These are phyloP conservation scores for Globisporangium takayamanum DNA, from an alignment of 352 stramenopile species.

Conservation along the genomic window DNA sequence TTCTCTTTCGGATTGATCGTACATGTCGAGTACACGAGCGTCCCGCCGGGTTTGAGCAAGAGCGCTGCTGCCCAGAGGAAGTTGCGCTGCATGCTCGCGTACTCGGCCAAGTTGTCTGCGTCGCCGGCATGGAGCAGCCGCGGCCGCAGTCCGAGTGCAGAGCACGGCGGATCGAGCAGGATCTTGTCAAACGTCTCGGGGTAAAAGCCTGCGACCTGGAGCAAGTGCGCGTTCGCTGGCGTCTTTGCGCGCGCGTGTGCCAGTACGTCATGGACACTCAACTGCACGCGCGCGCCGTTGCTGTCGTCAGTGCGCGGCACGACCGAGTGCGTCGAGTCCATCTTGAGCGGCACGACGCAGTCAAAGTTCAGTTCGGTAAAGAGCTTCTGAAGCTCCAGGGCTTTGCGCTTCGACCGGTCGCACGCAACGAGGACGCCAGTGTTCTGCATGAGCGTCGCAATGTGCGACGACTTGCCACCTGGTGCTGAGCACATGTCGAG, in stretches of 20 bases:
- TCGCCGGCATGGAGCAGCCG: conserved; percentile 84
- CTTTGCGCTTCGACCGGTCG: conserved; percentile 90
- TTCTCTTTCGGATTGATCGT: conserved; percentile 92
- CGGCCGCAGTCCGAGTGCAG: conserved; percentile 89
- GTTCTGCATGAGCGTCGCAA: conserved; percentile 90
- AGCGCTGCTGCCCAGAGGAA: conserved; percentile 83
- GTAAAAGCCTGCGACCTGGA: conserved; percentile 84
- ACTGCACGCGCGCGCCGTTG: conserved; percentile 4
- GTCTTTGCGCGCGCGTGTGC: conserved; percentile 33
- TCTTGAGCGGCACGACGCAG: conserved; percentile 45
- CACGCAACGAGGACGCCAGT: conserved; percentile 79
- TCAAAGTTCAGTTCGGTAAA: conserved; percentile 65
- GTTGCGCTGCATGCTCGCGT: conserved; percentile 84
- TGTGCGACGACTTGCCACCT: conserved; percentile 91
- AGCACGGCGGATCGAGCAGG: conserved; percentile 90
- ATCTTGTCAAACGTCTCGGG: conserved; percentile 92
- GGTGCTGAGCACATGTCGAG: conserved; percentile 93
- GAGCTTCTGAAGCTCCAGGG: conserved; percentile 63
- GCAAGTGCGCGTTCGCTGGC: conserved; percentile 48
- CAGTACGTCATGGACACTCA: conserved; percentile 62
- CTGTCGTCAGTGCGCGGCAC: conserved; percentile 17
- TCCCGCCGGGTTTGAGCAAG: conserved; percentile 88
- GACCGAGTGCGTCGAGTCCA: conserved; percentile 89
- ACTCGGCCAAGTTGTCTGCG: conserved; percentile 60
- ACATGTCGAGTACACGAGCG: conserved; percentile 94